These are phyloP conservation scores for Serendipita indica DNA, from an alignment of 768 basidiomycete species.

Conservation along the genomic window DNA sequence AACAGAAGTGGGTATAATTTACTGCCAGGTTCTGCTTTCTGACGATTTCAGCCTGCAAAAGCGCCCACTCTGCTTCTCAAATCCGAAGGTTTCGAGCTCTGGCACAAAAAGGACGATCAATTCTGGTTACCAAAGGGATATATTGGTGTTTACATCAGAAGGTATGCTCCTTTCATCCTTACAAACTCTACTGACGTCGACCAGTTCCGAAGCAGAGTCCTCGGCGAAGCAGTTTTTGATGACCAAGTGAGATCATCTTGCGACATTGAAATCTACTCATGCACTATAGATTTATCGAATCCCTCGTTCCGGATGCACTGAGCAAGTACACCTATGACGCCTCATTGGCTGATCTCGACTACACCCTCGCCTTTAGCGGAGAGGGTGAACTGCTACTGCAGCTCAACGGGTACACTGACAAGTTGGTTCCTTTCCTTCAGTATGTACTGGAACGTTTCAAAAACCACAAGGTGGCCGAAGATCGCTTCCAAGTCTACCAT, in stretches of 20 bases:
- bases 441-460: constrained; percentile 58
- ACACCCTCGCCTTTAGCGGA: constrained; percentile 44
- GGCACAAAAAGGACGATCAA: constrained; percentile 95
- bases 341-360: constrained; percentile 74
- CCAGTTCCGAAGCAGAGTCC: constrained; percentile 41
- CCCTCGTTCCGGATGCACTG: constrained; percentile 77
- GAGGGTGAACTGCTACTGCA: constrained; percentile 48
- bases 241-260: constrained; percentile 38
- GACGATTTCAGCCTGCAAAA: constrained; percentile 40
- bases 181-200: neutral
- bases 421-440: constrained; percentile 46
- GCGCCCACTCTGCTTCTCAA: constrained; percentile 65
- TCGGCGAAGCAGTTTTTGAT: constrained; percentile 59
- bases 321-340: constrained; percentile 89
- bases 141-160: constrained; percentile 59
- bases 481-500: constrained; percentile 65
- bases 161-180: constrained; percentile 29
- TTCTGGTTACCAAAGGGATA: constrained; percentile 92
- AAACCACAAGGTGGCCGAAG: constrained; percentile 44
- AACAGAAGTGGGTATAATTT: constrained; percentile 33
- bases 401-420: constrained; percentile 84
- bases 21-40: neutral
- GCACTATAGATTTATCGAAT: constrained; percentile 28
- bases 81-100: constrained; percentile 56
- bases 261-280: neutral